Base-by-base conservation (phyloP, 2,329 filamentous ascomycete species). In the Nemania bipapillata region DNA sequence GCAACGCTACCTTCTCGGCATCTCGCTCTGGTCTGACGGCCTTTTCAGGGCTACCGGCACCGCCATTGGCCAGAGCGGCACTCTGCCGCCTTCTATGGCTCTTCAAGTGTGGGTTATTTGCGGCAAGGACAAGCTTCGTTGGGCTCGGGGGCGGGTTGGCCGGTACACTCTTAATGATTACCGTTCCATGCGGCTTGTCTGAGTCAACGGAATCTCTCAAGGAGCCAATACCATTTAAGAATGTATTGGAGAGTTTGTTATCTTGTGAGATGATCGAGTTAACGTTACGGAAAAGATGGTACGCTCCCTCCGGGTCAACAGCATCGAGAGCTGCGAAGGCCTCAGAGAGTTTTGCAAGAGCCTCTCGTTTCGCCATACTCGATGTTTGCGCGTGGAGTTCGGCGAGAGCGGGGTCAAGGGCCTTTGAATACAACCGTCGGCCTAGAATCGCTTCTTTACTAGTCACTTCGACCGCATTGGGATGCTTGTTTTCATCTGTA, bases 271-370 rank as follows among this genome's bases (percentile, higher is more conserved):
- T 86, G 65, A 89, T 88, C n/a, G 92, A 86, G 69, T 96, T 86
- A 72, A 97, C 87, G 65, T 89, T 87, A 75, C 90, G 92, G 76
- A 99, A 85, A 17, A 99, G 85, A 73, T 97, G 90, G 75, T 95
- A 96, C 47, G 94, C 89, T 20, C 94, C 94, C 78, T 97, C 95
- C 0, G 95, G 95, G 76, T 99, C 95, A 32, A 95, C 86, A 52
- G 92, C 89, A 79, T 98, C 93, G 35, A 99, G 86, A 12, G 90
- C 87, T 4, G 90, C 91, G 84, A 96, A 96, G 0, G 95, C 94
- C 78, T 97, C 92, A 0, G 92, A 93, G 12, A 97, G 85, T 71
- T 90, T 89, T 2, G 92, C 92, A 32, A 98, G 86, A 0, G 93
- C 93, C 74, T 97, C 93, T 40, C 94, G 88, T 79, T 96, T 96